Evolutionary conservation across 345 rosid genomes (phyloP).

Genomic region (Sonneratia caseolaris): DNA sequence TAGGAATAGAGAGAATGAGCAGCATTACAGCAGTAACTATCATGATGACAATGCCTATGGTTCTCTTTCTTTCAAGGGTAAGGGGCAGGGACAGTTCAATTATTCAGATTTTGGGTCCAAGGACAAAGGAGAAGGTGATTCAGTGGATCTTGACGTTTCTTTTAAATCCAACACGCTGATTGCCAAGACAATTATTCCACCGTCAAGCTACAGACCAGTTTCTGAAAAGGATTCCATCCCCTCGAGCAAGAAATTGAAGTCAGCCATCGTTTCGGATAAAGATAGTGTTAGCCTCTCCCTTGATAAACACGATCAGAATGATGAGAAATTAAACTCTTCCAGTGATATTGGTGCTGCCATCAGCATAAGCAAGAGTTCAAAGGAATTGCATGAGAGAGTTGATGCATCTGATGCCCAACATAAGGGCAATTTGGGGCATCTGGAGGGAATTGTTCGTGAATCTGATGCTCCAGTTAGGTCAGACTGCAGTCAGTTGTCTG

Average conservation of each 20-base stretch:
- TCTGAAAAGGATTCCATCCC: constrained; percentile 29
- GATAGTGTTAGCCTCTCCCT: constrained; percentile 18
- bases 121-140: constrained; percentile 43
- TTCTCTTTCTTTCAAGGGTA: constrained; percentile 33
- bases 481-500: constrained; percentile 15
- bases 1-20: constrained; percentile 43
- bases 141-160: constrained; percentile 78
- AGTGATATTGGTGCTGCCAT: constrained; percentile 14
- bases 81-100: constrained; percentile 41
- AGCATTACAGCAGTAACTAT: constrained; percentile 25
- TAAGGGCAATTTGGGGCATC: neutral
- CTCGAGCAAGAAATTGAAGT: constrained; percentile 46
- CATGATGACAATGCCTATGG: constrained; percentile 30
- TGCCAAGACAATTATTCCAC: constrained; percentile 53
- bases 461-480: constrained; percentile 13
- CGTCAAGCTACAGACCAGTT: constrained; percentile 24
- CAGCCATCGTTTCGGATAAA: constrained; percentile 20
- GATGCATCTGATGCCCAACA: neutral
- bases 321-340: neutral
- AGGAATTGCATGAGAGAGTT: constrained; percentile 24
- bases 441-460: constrained; percentile 6
- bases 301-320: neutral
- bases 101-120: constrained; percentile 25
- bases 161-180: constrained; percentile 73
- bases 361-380: constrained; percentile 22